Conservation (phyloP, 2,329 filamentous ascomycete genomes). For the Ustulina deusta region DNA sequence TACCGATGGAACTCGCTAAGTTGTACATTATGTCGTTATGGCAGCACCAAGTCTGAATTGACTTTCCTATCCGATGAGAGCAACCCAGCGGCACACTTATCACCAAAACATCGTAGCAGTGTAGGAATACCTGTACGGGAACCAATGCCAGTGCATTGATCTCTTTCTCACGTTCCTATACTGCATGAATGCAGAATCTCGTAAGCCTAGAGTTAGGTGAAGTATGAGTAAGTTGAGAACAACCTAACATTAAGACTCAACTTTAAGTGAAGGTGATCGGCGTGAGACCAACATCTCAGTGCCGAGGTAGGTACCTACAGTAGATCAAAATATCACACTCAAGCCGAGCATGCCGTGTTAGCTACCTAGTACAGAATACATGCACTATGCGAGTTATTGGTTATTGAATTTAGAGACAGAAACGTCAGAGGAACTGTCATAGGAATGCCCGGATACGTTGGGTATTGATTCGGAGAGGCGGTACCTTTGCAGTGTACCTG, state of each 20-base stretch:
- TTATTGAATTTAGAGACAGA: background rate
- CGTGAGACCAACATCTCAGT: constrained; percentile 4
- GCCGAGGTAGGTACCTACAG: background rate
- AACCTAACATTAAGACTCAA: constrained; percentile 1
- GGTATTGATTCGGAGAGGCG: background rate
- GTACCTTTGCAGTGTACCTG: background rate
- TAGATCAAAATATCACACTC: constrained; percentile 23
- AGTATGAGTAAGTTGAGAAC: background rate
- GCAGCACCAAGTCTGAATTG: background rate
- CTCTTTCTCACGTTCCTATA: background rate
- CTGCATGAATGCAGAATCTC: background rate
- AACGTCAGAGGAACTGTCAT: background rate
- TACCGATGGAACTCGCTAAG: background rate
- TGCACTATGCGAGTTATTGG: background rate
- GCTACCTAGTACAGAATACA: background rate
- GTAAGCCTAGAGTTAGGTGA: background rate
- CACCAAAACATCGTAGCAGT: too few species aligned
- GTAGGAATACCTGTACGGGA: too few species aligned
- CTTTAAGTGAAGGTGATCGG: constrained; percentile 22
- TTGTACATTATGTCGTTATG: background rate
- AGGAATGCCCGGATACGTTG: constrained; percentile 4
- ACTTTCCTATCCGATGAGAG: background rate
- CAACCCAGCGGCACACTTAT: background rate
- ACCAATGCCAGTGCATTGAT: background rate
- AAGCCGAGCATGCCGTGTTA: background rate